Evolutionary conservation across 495 filamentous ascomycete genomes (phyloP), one percentile per base, ranked within the genome.

Genomic region (Lentithecium fluviatile): DNA sequence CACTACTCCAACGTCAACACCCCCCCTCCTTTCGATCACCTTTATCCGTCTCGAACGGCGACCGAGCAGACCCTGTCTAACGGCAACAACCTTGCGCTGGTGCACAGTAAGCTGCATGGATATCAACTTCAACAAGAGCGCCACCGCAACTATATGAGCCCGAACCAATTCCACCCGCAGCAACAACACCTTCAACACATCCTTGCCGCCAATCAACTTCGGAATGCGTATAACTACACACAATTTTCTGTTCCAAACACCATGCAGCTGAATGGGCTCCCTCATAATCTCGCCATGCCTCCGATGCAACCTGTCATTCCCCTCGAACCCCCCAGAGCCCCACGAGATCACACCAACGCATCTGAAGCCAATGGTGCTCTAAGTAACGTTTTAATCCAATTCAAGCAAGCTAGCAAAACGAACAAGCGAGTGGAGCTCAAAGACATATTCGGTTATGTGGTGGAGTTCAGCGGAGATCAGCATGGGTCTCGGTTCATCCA

Each of bases 401-500:
- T 96, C 73, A 83, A 87, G 11, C 77, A 81, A 5, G 88, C 85
- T 65, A 80, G 78, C 50, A 95, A 91, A 68, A 84, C 85, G 0
- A 90, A 80, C 71, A 93, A 86, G 69, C 85, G 84, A 23, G 95
- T 85, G 62, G 91, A 96, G 69, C 77, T 97, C 2, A 95, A 91
- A 85, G 89, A 96, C 62, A 94, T 97, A 58, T 95, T 90, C 66
- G 79, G 82, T 54, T 87, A 95, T 67, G 82, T 97, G 45, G 92
- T 95, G 10, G 94, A 98, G 69, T 97, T 97, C 68, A 89, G 89
- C 68, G 94, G 93, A 5, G 94, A 98, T 71, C 93, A 97, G 69
- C 88, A 95, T 66, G 94, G 92, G 0, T 97, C 95, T 2, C 85
- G 94, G 0, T 96, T 97, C 72, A 96, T 98, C 58, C 94, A 98